phyloP scores from a whole-genome alignment of 371 early-diverging fungal genomes.

The Circinella umbellata region DNA sequence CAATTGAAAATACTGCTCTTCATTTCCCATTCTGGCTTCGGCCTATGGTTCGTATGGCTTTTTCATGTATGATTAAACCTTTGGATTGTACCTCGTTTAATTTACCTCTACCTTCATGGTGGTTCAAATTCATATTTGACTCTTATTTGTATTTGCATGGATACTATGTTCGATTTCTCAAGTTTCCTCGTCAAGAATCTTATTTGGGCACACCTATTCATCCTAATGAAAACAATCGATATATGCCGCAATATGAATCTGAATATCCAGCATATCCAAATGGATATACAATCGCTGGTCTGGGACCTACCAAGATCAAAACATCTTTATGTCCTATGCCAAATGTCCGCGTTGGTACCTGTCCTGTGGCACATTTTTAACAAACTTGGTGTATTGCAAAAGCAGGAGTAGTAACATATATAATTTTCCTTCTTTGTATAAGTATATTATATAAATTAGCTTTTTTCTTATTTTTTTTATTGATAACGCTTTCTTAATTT shows the following conservation, averaged over 20 bases:
- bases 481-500: neutral
- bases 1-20: conserved; percentile 19
- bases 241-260: conserved; percentile 33
- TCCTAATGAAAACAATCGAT: conserved; percentile 27
- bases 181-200: conserved; percentile 32
- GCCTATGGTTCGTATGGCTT: neutral
- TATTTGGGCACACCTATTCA: conserved; percentile 30
- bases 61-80: conserved; percentile 26
- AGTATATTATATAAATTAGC: no score
- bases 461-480: neutral
- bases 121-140: neutral
- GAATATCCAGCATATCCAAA: conserved; percentile 31
- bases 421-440: neutral
- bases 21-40: neutral
- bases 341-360: conserved; percentile 3
- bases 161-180: conserved; percentile 32
- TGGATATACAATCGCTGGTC: conserved; percentile 42
- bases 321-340: conserved; percentile 21
- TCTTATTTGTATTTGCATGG: conserved; percentile 12
- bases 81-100: conserved; percentile 33
- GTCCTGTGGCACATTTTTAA: neutral
- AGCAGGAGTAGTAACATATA: neutral
- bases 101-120: conserved; percentile 3
- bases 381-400: neutral
- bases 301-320: conserved; percentile 44